These are phyloP conservation scores for Tetrahymena borealis DNA, from an alignment of 73 alveolate species.

Conservation along the genomic window DNA sequence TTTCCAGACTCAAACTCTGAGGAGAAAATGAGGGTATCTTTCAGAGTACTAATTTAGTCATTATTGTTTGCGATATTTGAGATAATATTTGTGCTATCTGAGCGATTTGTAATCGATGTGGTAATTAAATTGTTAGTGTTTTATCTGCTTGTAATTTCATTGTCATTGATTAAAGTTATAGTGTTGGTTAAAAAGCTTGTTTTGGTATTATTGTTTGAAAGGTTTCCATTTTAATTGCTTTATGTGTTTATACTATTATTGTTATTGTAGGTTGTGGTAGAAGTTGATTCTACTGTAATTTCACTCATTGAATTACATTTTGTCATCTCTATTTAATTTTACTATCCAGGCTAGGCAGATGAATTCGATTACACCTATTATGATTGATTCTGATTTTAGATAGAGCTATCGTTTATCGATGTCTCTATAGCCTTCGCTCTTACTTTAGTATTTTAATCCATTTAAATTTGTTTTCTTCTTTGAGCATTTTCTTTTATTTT, in stretches of 20 bases:
- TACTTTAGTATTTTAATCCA: neutral
- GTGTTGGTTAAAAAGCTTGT: neutral
- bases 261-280: neutral
- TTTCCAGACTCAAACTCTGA: slow-evolving; percentile 59
- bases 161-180: neutral
- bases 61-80: no score
- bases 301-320: neutral
- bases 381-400: neutral
- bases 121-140: no score
- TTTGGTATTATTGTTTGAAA: neutral
- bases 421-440: neutral
- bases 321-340: neutral
- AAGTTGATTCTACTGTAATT: neutral
- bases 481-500: neutral
- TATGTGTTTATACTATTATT: no score
- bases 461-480: neutral
- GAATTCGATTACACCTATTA: neutral
- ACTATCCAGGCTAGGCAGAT: no score
- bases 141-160: neutral
- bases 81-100: no score
- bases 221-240: neutral
- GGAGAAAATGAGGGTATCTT: slow-evolving; percentile 5
- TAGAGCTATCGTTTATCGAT: no score
- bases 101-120: no score
- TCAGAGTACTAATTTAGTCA: neutral